Conservation (phyloP, 2,329 filamentous ascomycete species). For the Sporothrix schenckii region DNA sequence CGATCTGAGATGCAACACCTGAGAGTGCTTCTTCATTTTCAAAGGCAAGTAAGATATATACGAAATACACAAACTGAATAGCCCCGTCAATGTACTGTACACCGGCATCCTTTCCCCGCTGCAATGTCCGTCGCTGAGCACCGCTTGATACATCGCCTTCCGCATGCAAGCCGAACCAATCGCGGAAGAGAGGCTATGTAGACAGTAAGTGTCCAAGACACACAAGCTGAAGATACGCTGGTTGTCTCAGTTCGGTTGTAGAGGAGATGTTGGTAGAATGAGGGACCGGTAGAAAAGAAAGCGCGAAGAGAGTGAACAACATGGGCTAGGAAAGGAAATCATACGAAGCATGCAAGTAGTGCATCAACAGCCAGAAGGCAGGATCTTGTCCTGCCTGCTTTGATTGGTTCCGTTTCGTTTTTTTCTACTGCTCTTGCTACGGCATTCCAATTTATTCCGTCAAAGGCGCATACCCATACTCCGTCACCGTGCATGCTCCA, state of each 20-base stretch:
- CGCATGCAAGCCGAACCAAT: neutral
- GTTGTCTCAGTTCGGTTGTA: slow-evolving; percentile 20
- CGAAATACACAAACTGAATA: neutral
- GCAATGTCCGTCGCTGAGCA: neutral
- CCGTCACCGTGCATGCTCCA: slow-evolving; percentile 12
- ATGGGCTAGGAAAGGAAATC: neutral
- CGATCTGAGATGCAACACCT: no score
- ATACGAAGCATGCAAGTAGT: slow-evolving; percentile 4
- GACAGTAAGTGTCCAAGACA: slow-evolving; percentile 18
- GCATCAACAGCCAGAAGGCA: neutral
- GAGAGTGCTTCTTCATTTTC: neutral
- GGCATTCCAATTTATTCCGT: neutral
- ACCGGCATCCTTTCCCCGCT: neutral
- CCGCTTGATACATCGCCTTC: slow-evolving; percentile 10
- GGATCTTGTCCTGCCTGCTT: neutral
- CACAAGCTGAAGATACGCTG: slow-evolving; percentile 5
- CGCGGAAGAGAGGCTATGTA: slow-evolving; percentile 5
- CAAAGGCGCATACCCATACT: neutral
- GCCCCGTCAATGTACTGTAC: neutral
- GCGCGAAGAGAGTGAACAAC: neutral
- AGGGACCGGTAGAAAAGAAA: neutral
- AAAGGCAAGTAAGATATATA: neutral
- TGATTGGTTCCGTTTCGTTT: neutral
- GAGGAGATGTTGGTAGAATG: neutral
- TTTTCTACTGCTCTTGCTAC: neutral